Evolutionary conservation across 805 yeast species (phyloP).

Genomic region (Lipomyces kockii): DNA sequence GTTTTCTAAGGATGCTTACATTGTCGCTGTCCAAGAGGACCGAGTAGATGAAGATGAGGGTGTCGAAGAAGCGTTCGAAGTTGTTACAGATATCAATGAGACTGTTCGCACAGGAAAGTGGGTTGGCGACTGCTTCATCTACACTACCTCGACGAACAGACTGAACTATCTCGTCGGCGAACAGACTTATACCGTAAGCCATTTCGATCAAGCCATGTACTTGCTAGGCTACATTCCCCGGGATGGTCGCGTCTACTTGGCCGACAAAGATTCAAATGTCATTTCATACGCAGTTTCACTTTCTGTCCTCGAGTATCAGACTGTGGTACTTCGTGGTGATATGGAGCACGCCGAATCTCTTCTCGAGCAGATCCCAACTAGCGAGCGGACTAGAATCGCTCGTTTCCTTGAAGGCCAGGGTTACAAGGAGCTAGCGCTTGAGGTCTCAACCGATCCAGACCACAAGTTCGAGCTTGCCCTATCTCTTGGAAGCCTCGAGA

Average conservation of each 20-base stretch:
- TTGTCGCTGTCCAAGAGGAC: constrained; percentile 63
- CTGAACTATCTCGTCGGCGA: constrained; percentile 95
- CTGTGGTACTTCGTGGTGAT: constrained; percentile 93
- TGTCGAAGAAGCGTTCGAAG: constrained; percentile 83
- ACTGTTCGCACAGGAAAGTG: constrained; percentile 86
- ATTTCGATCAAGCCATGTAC: constrained; percentile 86
- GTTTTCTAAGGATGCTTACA: constrained; percentile 70
- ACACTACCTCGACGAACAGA: constrained; percentile 84
- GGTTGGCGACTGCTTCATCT: constrained; percentile 96
- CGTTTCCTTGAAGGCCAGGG: constrained; percentile 95
- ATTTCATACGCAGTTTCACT: constrained; percentile 80
- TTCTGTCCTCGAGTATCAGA: constrained; percentile 91
- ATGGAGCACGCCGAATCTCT: constrained; percentile 77
- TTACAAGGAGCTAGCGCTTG: constrained; percentile 77
- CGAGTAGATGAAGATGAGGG: constrained; percentile 80
- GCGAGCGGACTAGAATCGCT: constrained; percentile 76
- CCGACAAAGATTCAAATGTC: constrained; percentile 88
- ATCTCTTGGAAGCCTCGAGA: constrained; percentile 67
- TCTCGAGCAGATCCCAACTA: constrained; percentile 59
- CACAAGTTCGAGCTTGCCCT: constrained; percentile 91
- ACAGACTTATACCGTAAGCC: constrained; percentile 86
- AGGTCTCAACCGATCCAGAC: constrained; percentile 83
- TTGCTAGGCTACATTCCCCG: constrained; percentile 87
- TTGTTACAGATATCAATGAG: constrained; percentile 80
- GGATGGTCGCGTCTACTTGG: constrained; percentile 85